Conservation (phyloP, 805 yeast species). For the Tetrapisispora arboricola region DNA sequence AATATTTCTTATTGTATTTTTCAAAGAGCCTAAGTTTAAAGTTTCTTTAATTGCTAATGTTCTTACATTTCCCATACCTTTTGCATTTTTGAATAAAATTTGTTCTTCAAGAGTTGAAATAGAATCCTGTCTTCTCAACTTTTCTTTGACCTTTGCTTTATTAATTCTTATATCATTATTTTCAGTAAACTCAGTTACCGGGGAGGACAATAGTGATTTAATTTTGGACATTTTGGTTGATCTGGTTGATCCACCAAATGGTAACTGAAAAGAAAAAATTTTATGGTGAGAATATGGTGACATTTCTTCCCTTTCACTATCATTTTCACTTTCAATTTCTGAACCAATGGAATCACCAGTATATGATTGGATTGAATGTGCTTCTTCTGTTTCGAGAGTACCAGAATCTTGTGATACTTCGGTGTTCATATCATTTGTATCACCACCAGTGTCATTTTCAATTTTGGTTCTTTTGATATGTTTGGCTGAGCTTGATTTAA, state of each 20-base stretch:
- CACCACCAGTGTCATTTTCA: not conserved
- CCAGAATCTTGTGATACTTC: too few species aligned
- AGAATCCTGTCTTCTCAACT: slow-evolving; percentile 42
- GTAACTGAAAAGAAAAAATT: slow-evolving; percentile 31
- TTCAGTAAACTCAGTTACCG: not conserved
- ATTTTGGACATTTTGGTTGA: slow-evolving; percentile 6
- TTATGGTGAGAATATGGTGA: slow-evolving; percentile 13
- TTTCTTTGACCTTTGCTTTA: slow-evolving; percentile 21
- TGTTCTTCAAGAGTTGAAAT: slow-evolving; percentile 58
- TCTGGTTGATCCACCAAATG: slow-evolving; percentile 28
- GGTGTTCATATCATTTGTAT: not conserved
- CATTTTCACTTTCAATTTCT: not conserved
- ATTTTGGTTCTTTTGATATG: not conserved
- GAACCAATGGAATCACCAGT: not conserved
- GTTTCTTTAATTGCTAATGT: slow-evolving; percentile 60
- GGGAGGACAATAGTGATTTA: slow-evolving; percentile 12
- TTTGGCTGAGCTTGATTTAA: not conserved
- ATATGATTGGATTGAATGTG: not conserved
- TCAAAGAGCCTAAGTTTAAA: slow-evolving; percentile 37
- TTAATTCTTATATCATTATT: not conserved
- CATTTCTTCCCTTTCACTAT: not conserved
- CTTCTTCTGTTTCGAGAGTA: not conserved
- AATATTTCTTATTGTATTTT: slow-evolving; percentile 15
- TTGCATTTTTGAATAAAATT: slow-evolving; percentile 40
- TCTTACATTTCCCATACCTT: slow-evolving; percentile 56